phyloP scores from a whole-genome alignment of 495 filamentous ascomycete species.

The Hypoxylon fragiforme region DNA sequence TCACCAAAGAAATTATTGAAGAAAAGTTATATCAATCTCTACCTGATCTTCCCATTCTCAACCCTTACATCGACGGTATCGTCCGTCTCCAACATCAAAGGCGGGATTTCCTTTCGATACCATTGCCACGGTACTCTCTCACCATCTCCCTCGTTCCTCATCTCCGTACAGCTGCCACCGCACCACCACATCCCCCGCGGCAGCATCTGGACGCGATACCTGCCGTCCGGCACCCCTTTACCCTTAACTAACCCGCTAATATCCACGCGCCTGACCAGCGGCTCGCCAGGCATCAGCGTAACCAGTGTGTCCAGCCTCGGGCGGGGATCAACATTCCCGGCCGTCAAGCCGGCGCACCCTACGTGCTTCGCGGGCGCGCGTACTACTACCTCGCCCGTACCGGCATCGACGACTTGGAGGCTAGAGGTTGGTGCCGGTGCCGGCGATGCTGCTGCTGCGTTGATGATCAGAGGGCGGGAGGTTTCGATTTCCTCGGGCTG shows the following conservation, averaged over 20 bases:
- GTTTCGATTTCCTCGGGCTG: slow-evolving; percentile 16
- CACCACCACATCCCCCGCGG: slow-evolving; percentile 5
- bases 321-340: slow-evolving; percentile 1
- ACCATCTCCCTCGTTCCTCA: slow-evolving; percentile 1
- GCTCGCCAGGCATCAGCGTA: slow-evolving; percentile 5
- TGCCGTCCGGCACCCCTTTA: slow-evolving; percentile 3
- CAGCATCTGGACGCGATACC: slow-evolving; percentile 5
- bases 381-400: slow-evolving; percentile 1
- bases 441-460: no score
- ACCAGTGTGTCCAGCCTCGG: slow-evolving; percentile 1
- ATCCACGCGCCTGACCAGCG: slow-evolving; percentile 2
- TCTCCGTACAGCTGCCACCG: slow-evolving; percentile 1
- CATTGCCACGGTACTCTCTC: not conserved
- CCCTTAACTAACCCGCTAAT: slow-evolving; percentile 5
- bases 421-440: not conserved
- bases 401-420: slow-evolving; percentile 1
- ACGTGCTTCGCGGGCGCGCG: not conserved
- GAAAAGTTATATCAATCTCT: not conserved
- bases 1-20: no score
- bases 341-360: not conserved
- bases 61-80: slow-evolving; percentile 1
- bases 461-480: not conserved
- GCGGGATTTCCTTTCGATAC: slow-evolving; percentile 1
- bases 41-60: slow-evolving; percentile 3
- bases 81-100: not conserved